Conservation (phyloP, 202 grass and related monocot genomes). For the Setaria italica region DNA sequence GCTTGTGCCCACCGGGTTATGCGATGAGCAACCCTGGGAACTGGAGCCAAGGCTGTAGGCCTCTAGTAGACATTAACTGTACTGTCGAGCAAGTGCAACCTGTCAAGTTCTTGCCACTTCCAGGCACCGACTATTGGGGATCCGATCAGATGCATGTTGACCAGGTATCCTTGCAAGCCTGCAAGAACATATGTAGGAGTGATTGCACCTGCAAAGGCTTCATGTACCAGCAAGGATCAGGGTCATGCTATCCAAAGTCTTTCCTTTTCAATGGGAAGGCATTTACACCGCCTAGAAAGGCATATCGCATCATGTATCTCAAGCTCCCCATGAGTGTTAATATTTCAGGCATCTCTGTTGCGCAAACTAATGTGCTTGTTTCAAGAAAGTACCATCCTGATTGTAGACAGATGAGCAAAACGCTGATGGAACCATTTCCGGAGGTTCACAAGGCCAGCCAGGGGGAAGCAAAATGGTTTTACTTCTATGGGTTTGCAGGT, state of each 20-base stretch:
- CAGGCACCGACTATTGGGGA: slow-evolving; percentile 48
- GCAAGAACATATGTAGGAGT: slow-evolving; percentile 31
- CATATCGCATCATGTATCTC: too few species aligned
- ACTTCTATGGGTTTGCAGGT: too few species aligned
- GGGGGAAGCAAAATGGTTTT: too few species aligned
- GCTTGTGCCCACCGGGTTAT: too few species aligned
- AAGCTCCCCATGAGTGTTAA: too few species aligned
- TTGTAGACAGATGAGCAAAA: slow-evolving; percentile 7
- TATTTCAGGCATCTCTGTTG: too few species aligned
- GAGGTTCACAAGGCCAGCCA: too few species aligned
- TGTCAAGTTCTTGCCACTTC: slow-evolving; percentile 46
- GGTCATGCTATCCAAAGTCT: slow-evolving; percentile 59
- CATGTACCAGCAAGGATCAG: slow-evolving; percentile 27
- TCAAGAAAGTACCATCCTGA: neutral
- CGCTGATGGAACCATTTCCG: neutral
- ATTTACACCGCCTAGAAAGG: too few species aligned
- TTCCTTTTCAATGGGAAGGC: slow-evolving; percentile 53
- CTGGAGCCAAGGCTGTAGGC: too few species aligned
- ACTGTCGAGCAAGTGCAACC: neutral
- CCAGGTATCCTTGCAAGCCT: slow-evolving; percentile 23
- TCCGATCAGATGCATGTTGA: slow-evolving; percentile 38
- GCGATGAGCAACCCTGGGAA: too few species aligned
- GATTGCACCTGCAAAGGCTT: slow-evolving; percentile 55
- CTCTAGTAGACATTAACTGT: slow-evolving; percentile 8
- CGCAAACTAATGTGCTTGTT: too few species aligned